phyloP scores from a whole-genome alignment of 1,139 yeast genomes.

The Spathaspora sp. region DNA sequence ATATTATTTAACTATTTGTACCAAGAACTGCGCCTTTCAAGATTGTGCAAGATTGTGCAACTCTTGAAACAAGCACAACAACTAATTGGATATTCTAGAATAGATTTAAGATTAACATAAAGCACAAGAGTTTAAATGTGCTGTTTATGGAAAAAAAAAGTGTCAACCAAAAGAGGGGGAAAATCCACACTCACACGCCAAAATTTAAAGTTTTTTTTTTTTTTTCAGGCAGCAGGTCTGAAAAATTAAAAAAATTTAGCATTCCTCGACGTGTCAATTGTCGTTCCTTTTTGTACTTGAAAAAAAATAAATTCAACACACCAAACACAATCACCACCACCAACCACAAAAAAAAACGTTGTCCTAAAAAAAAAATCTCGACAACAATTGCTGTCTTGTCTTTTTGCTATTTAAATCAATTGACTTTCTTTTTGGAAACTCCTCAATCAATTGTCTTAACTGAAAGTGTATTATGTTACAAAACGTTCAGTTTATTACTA shows the following conservation, averaged over 20 bases:
- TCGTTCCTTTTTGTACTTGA: too few species aligned
- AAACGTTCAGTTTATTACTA: constrained; percentile 53
- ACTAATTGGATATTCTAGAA: background rate
- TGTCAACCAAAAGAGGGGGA: too few species aligned
- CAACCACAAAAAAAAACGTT: background rate
- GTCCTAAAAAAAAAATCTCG: background rate
- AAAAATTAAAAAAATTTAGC: too few species aligned
- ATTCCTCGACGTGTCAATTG: too few species aligned
- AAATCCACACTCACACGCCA: too few species aligned
- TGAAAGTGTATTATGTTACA: constrained; percentile 29
- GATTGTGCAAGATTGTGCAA: too few species aligned
- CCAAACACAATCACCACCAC: background rate
- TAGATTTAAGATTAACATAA: too few species aligned
- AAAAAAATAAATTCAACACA: background rate
- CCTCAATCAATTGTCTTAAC: background rate
- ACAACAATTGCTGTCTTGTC: background rate
- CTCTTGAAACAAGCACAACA: background rate
- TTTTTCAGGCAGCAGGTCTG: too few species aligned
- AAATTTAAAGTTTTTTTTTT: too few species aligned
- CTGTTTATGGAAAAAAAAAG: too few species aligned
- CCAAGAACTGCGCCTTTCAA: background rate
- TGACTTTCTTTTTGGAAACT: background rate
- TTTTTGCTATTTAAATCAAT: background rate
- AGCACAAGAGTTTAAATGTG: too few species aligned
- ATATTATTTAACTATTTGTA: too few species aligned